Base-by-base conservation (phyloP, 768 basidiomycete genomes). In the Hemileccinum impolitum region DNA sequence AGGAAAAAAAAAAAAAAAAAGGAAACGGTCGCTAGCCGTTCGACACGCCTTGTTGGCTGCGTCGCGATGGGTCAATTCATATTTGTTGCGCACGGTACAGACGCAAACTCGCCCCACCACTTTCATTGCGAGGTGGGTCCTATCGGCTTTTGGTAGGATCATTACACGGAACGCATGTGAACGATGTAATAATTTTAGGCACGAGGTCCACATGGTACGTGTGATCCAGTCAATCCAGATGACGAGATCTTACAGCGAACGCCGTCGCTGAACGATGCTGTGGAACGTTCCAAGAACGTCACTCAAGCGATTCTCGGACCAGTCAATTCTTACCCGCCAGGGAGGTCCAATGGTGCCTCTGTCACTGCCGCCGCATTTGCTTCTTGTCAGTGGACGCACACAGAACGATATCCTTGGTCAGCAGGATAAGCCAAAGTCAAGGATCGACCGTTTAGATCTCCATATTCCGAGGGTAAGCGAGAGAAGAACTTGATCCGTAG, bases 401-500 rank as follows among this genome's bases (percentile, higher is more conserved):
- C 23, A 9, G 9, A 30, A 30, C 11, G 28, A 8, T 30, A 30
- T 30, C 6, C 23, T 23, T 3, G 3, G 23, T 23, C 23, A 23
- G 23, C 23, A 23, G 23, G 3, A 23, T 23, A 23, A 23, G 23
- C 23, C 23, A 23, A 23, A 23, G 6, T 23, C 40, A 38, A 47
- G 43, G 34, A 21, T 32, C 11, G 23, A 4, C 17, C 3, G 5
- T n/a, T 15, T 19, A 17, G 26, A 30, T 30, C 26, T 17, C 43
- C 39, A 10, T 28, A 18, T 26, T 11, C 15, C 46, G 15, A 43
- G 40, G 15, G 34, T 19, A 58, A 58, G 56, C 56, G 56, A 57
- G 31, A 32, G 39, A 49, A 54, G 40, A 4, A 6, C 43, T 25
- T 43, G 56, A 58, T 54, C 51, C 56, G 55, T 38, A 1, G 13